These are phyloP conservation scores for Chalciporus piperatus DNA, from an alignment of 768 basidiomycete genomes.

Conservation along the genomic window DNA sequence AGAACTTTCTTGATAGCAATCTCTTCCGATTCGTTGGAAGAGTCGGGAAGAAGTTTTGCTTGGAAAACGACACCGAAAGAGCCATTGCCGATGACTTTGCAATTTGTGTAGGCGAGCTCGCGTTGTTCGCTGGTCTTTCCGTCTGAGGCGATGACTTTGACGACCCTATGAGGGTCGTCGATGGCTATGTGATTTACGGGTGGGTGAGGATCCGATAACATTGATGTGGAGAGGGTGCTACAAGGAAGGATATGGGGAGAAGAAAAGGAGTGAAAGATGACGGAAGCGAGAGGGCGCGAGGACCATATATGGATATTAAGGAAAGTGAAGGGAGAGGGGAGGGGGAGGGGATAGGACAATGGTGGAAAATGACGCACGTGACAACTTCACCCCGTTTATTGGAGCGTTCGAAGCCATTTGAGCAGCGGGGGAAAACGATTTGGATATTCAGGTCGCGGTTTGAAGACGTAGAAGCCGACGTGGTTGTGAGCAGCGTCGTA, in stretches of 20 bases:
- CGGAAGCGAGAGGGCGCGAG: slow-evolving; percentile 21
- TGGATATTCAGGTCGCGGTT: slow-evolving; percentile 2
- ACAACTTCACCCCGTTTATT: slow-evolving; percentile 86
- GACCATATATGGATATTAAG: slow-evolving; percentile 29
- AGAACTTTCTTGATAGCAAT: slow-evolving; percentile 99
- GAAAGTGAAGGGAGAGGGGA: slow-evolving; percentile 10
- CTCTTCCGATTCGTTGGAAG: slow-evolving; percentile 66
- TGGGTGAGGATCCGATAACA: slow-evolving; percentile 26
- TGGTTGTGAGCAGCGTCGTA: slow-evolving; percentile 13
- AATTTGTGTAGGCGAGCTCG: slow-evolving; percentile 92
- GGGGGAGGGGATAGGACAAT: slow-evolving; percentile 12
- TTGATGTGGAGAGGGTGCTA: slow-evolving; percentile 14
- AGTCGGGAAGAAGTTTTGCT: slow-evolving; percentile 74
- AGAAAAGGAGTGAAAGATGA: slow-evolving; percentile 34
- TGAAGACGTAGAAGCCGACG: slow-evolving; percentile 7
- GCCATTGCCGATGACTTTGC: slow-evolving; percentile 98
- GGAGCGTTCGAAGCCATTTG: slow-evolving; percentile 74
- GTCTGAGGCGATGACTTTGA: slow-evolving; percentile 92
- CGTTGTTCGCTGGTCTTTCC: slow-evolving; percentile 89
- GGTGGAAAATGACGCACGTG: slow-evolving; percentile 53
- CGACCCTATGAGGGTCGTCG: slow-evolving; percentile 96
- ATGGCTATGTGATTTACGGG: slow-evolving; percentile 49
- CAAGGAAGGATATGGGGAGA: slow-evolving; percentile 34
- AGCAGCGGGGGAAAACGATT: slow-evolving; percentile 2
- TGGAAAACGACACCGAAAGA: slow-evolving; percentile 99